Conservation (phyloP, 495 filamentous ascomycete species). For the Neurospora tetrasperma region DNA sequence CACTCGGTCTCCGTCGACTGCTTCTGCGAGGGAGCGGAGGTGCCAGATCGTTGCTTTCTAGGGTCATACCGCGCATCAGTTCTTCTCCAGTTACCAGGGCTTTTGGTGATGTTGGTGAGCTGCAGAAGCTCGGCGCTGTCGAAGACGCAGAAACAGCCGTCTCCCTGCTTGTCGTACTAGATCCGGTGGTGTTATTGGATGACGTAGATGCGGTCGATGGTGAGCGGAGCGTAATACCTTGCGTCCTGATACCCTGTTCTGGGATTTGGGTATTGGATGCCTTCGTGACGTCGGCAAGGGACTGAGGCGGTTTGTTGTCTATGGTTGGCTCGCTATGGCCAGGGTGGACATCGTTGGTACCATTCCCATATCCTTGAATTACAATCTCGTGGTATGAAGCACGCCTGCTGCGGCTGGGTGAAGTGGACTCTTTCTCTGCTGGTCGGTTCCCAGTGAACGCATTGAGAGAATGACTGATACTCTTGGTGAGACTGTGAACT, state of each 20-base stretch:
- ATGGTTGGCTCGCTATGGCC: neutral
- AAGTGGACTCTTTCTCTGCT: slow-evolving; percentile 2
- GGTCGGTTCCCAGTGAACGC: slow-evolving; percentile 15
- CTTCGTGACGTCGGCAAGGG: neutral
- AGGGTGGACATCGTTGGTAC: slow-evolving; percentile 21
- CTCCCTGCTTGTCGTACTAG: slow-evolving; percentile 4
- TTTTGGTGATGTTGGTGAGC: neutral
- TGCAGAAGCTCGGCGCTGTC: slow-evolving; percentile 5
- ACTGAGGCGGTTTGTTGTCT: neutral
- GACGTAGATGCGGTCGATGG: slow-evolving; percentile 18
- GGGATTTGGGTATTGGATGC: neutral
- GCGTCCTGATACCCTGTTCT: slow-evolving; percentile 2
- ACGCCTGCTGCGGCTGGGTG: slow-evolving; percentile 4
- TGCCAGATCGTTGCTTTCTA: neutral
- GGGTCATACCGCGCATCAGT: neutral
- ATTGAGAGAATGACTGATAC: slow-evolving; percentile 22
- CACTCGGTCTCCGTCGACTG: slow-evolving; percentile 8
- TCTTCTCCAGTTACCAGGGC: neutral
- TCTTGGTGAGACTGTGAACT: slow-evolving; percentile 17
- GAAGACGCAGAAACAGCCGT: slow-evolving; percentile 6
- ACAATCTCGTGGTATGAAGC: slow-evolving; percentile 30
- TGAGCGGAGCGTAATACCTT: slow-evolving; percentile 13
- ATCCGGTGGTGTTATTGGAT: slow-evolving; percentile 17
- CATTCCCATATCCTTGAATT: slow-evolving; percentile 34
- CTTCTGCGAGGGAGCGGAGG: slow-evolving; percentile 12